phyloP scores from a whole-genome alignment of 331 rosid genomes.

The Acacia concinna region DNA sequence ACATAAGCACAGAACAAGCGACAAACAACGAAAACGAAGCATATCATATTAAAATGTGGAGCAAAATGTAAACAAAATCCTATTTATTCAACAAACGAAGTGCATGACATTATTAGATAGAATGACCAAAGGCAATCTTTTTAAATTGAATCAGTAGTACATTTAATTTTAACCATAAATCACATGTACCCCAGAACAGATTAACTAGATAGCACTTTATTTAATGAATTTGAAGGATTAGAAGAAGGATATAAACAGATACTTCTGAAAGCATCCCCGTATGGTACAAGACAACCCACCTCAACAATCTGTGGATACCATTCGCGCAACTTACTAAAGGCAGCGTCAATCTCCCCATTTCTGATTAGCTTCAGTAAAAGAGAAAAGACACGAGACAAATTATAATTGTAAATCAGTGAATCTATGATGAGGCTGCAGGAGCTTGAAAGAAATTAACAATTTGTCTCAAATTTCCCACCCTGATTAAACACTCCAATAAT shows the following conservation, averaged over 20 bases:
- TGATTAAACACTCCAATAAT: neutral
- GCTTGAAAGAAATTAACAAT: neutral
- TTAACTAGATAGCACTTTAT: conserved; percentile 13
- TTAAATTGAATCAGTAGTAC: conserved; percentile 11
- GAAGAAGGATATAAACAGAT: conserved; percentile 21
- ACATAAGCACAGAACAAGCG: neutral
- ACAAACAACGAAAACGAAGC: conserved; percentile 9
- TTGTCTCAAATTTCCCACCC: neutral
- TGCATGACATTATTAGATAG: conserved; percentile 19
- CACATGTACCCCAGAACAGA: neutral
- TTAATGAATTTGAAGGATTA: conserved; percentile 19
- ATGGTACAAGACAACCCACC: conserved; percentile 53
- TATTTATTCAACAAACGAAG: conserved; percentile 5
- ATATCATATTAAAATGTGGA: neutral
- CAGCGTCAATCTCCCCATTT: conserved; percentile 82
- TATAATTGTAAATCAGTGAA: conserved; percentile 25
- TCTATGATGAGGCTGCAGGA: conserved; percentile 1
- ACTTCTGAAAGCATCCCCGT: conserved; percentile 5
- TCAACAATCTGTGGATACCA: conserved; percentile 96
- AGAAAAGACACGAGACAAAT: conserved; percentile 38
- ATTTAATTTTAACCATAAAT: conserved; percentile 13
- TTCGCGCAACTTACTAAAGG: conserved; percentile 74
- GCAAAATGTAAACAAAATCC: conserved; percentile 8
- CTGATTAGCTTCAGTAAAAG: conserved; percentile 70
- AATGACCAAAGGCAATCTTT: neutral